phyloP scores from a whole-genome alignment of 768 basidiomycete genomes.

The Roridomyces roridus region DNA sequence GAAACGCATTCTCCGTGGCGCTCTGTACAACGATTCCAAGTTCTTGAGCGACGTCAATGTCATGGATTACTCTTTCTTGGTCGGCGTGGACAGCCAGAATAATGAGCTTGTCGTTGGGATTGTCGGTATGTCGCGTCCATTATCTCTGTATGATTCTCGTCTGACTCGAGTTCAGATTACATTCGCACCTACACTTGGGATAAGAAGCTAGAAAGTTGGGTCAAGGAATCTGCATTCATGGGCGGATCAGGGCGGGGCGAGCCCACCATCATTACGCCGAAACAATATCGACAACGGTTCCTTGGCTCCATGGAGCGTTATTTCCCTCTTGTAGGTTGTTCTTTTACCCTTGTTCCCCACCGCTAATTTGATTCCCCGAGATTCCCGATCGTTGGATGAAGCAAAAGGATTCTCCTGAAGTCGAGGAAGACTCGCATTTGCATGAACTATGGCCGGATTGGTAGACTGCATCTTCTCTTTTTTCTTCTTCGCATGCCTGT shows the following conservation, averaged over 20 bases:
- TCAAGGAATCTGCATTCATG: conserved; percentile 92
- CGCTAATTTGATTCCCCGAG: conserved; percentile 41
- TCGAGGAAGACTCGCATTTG: conserved; percentile 69
- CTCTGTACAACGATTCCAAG: conserved; percentile 93
- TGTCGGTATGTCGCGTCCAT: conserved; percentile 79
- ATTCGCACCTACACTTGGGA: conserved; percentile 98
- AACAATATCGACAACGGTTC: conserved; percentile 90
- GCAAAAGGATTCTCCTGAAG: conserved; percentile 69
- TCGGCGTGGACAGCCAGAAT: conserved; percentile 89
- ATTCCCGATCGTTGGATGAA: conserved; percentile 94
- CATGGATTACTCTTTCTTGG: conserved; percentile 92
- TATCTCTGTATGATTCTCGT: background rate
- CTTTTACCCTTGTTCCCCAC: background rate
- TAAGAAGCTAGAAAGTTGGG: conserved; percentile 98
- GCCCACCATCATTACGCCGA: conserved; percentile 96
- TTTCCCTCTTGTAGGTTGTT: conserved; percentile 73
- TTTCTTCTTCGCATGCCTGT: background rate
- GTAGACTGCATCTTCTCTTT: conserved; percentile 37
- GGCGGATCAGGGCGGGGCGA: conserved; percentile 85
- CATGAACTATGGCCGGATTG: conserved; percentile 71
- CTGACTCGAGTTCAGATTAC: too few relatives aligned
- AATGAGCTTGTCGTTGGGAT: conserved; percentile 97
- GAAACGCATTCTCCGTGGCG: conserved; percentile 88
- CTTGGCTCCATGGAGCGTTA: conserved; percentile 89
- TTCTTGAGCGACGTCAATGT: conserved; percentile 95